phyloP scores from a whole-genome alignment of 306 rosid species.

The Leucaena leucocephala region DNA sequence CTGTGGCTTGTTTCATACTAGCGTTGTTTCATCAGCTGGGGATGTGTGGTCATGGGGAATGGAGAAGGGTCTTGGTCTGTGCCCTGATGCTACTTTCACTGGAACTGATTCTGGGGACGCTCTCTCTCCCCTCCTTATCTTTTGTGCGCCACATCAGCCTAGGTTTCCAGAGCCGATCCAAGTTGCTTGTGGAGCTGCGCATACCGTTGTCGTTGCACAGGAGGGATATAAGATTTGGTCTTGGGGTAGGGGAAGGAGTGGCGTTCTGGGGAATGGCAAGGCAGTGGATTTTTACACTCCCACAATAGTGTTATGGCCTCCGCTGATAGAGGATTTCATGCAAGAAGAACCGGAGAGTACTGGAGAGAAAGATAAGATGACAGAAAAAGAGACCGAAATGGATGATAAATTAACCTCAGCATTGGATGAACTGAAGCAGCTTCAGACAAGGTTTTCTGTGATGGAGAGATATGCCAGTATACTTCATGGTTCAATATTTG shows the following conservation, averaged over 20 bases:
- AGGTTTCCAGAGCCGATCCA: conserved; percentile 67
- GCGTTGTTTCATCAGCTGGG: conserved; percentile 80
- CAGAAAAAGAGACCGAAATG: conserved; percentile 34
- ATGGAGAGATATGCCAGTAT: conserved; percentile 75
- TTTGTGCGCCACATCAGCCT: conserved; percentile 42
- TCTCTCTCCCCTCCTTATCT: conserved; percentile 56
- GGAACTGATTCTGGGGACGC: conserved; percentile 76
- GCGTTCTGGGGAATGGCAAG: conserved; percentile 84
- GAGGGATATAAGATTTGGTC: conserved; percentile 80
- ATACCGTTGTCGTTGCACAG: conserved; percentile 69
- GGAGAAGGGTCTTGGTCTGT: conserved; percentile 94
- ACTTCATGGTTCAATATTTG: conserved; percentile 81
- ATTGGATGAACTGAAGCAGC: conserved; percentile 63
- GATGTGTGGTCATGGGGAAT: conserved; percentile 94
- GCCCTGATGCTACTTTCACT: conserved; percentile 74
- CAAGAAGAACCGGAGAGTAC: conserved; percentile 50
- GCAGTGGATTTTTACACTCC: conserved; percentile 61
- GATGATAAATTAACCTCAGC: conserved; percentile 55
- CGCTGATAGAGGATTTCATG: conserved; percentile 49
- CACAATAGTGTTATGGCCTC: conserved; percentile 68
- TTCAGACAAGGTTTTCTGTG: conserved; percentile 59
- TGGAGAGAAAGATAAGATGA: conserved; percentile 46
- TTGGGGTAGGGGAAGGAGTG: conserved; percentile 93
- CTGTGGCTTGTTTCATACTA: conserved; percentile 88
- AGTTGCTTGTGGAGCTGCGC: conserved; percentile 92